Conservation (phyloP, 768 basidiomycete genomes). For the Rhizopogon vulgaris region DNA sequence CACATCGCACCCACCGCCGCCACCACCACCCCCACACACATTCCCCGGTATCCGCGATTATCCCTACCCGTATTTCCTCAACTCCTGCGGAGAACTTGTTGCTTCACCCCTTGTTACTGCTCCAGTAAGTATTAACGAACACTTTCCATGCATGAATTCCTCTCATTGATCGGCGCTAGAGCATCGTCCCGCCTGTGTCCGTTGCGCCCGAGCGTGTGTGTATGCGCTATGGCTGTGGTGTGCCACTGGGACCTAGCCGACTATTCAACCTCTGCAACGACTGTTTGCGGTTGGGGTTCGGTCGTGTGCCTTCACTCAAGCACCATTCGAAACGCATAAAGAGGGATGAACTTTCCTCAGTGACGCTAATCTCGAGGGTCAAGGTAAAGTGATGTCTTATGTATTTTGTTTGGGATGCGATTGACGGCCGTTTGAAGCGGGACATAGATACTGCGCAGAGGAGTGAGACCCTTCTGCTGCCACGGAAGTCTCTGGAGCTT, state of each 20-base stretch:
- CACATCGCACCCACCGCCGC: neutral
- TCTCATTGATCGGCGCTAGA: neutral
- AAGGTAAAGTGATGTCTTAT: neutral
- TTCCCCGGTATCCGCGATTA: neutral
- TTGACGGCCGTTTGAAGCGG: neutral
- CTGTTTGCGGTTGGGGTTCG: conserved; percentile 9
- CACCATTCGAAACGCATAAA: neutral
- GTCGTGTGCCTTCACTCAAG: neutral
- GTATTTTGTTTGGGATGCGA: neutral
- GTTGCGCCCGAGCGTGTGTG: conserved; percentile 2
- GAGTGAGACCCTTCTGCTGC: neutral
- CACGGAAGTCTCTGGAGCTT: neutral
- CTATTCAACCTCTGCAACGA: conserved; percentile 7
- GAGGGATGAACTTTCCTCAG: neutral
- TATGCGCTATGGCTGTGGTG: conserved; percentile 16
- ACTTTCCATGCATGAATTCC: neutral
- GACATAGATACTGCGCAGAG: neutral
- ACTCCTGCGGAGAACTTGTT: neutral
- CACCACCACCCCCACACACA: neutral
- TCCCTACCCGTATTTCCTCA: neutral
- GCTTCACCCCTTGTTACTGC: neutral
- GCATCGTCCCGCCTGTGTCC: neutral
- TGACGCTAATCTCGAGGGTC: neutral
- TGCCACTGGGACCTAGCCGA: neutral
- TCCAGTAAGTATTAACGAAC: neutral